These are phyloP conservation scores for Rhynchospora tenuis DNA, from an alignment of 176 grass and related monocot genomes.

Conservation along the genomic window DNA sequence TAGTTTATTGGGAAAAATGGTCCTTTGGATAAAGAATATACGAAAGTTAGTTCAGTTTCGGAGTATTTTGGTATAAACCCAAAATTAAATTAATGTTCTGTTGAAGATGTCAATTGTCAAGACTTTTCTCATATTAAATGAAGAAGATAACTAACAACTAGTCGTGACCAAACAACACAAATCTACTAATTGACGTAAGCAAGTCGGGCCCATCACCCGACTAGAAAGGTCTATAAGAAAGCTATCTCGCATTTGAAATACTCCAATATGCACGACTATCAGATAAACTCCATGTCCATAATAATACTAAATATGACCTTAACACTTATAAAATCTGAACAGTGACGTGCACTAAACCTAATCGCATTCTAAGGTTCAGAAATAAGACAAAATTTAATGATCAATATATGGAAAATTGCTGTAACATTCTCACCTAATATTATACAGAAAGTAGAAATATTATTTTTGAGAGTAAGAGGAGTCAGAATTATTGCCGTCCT, in stretches of 20 bases:
- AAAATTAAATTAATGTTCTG: not conserved
- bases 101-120: not conserved
- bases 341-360: not conserved
- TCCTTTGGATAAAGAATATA: not conserved
- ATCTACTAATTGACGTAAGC: not conserved
- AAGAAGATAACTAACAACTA: conserved; percentile 1
- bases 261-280: not conserved
- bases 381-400: not conserved
- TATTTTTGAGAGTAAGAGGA: not conserved
- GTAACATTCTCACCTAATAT: no score
- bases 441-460: not conserved
- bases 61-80: not conserved
- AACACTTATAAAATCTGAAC: not conserved
- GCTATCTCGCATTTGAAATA: not conserved
- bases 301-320: not conserved
- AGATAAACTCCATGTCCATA: not conserved
- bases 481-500: not conserved
- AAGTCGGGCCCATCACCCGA: not conserved
- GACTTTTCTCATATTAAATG: not conserved
- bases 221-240: not conserved
- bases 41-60: not conserved
- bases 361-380: not conserved
- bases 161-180: not conserved
- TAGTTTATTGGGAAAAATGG: not conserved
- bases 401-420: not conserved